Evolutionary conservation across 2,329 filamentous ascomycete species (phyloP).

Genomic region (Hypoxylon sp.): DNA sequence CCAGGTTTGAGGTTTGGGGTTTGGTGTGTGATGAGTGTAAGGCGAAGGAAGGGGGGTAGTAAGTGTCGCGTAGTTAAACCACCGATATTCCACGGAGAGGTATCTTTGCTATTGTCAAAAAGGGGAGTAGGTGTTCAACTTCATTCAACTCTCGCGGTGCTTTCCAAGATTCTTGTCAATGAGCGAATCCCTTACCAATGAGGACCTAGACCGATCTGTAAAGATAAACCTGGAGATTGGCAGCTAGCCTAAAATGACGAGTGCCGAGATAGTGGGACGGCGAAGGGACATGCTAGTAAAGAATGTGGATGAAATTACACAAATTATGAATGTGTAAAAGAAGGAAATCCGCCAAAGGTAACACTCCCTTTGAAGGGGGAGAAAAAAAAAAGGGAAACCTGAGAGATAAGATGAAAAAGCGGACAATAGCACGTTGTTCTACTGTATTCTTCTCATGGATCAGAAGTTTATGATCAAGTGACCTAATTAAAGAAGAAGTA

Average conservation of each 20-base stretch:
- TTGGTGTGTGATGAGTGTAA: not conserved
- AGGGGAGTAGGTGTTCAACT: not conserved
- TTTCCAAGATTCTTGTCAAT: constrained; percentile 14
- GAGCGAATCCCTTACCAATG: constrained; percentile 29
- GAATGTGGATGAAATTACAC: constrained; percentile 14
- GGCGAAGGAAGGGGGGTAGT: not conserved
- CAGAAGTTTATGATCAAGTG: constrained; percentile 2
- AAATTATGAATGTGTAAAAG: constrained; percentile 20
- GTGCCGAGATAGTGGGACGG: constrained; percentile 33
- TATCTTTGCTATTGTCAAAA: not conserved
- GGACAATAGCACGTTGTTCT: constrained; percentile 8
- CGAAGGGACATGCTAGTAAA: constrained; percentile 15
- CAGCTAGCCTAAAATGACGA: constrained; percentile 36
- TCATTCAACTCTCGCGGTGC: not conserved
- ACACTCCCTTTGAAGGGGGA: not conserved
- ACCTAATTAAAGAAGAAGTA: not conserved
- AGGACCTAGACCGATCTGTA: constrained; percentile 16
- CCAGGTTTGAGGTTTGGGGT: too few relatives aligned
- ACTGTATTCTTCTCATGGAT: not conserved
- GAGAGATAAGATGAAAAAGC: constrained; percentile 6
- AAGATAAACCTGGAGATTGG: constrained; percentile 1
- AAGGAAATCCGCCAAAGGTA: not conserved
- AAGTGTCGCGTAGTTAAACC: not conserved
- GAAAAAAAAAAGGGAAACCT: not conserved
- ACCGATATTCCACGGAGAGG: not conserved